These are phyloP conservation scores for Fusarium anthophilum DNA, from an alignment of 2,329 filamentous ascomycete genomes.

Conservation along the genomic window DNA sequence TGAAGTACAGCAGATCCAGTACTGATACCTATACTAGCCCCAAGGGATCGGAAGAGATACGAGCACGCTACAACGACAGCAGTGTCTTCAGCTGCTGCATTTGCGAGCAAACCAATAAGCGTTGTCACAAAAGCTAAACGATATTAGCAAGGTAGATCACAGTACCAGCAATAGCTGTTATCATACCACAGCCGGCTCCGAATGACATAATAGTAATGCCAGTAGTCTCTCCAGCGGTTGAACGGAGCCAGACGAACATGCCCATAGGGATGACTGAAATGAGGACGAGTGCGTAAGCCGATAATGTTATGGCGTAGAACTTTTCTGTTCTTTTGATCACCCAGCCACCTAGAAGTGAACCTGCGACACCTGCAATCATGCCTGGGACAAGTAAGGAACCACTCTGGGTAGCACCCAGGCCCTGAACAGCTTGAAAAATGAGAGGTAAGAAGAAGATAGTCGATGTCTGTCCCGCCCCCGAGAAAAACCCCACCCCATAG, in stretches of 20 bases:
- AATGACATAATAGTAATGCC: conserved; percentile 63
- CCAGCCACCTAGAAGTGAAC: conserved; percentile 71
- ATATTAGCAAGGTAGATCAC: not conserved
- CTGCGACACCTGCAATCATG: conserved; percentile 69
- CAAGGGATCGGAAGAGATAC: conserved; percentile 82
- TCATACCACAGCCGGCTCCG: conserved; percentile 50
- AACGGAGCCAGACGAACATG: conserved; percentile 60
- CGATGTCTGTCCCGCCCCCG: conserved; percentile 65
- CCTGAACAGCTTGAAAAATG: conserved; percentile 78
- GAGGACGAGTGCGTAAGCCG: conserved; percentile 62
- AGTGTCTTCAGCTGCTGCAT: conserved; percentile 72
- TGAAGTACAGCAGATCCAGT: conserved; percentile 77
- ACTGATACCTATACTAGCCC: conserved; percentile 80
- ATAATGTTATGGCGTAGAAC: conserved; percentile 75
- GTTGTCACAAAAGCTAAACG: conserved; percentile 56
- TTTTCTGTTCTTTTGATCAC: conserved; percentile 75
- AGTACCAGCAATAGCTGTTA: not conserved
- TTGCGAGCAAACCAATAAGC: conserved; percentile 76
- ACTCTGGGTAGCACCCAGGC: conserved; percentile 69
- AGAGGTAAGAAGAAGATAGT: conserved; percentile 78
- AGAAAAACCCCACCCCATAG: conserved; percentile 78
- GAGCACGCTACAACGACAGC: conserved; percentile 81
- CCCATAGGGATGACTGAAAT: conserved; percentile 65
- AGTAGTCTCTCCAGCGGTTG: conserved; percentile 61
- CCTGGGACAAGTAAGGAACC: conserved; percentile 74